These are phyloP conservation scores for Raphanus sativus DNA, from an alignment of 345 rosid genomes.

Conservation along the genomic window DNA sequence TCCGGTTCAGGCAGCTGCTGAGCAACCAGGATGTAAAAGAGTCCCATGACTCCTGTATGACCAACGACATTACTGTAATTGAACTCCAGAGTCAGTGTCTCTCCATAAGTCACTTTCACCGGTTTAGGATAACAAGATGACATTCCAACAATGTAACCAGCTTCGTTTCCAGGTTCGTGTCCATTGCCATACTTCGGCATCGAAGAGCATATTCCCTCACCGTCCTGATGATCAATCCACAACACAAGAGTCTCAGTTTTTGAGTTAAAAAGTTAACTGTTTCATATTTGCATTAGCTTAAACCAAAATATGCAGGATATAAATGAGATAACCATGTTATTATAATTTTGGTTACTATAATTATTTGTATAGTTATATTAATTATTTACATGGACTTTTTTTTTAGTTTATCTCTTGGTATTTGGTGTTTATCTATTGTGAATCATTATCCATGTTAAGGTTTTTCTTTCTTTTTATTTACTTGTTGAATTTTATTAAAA, in stretches of 20 bases:
- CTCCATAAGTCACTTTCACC: slow-evolving; percentile 59
- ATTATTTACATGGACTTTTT: too few species aligned
- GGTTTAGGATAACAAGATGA: slow-evolving; percentile 78
- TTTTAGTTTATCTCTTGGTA: too few species aligned
- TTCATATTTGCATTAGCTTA: too few species aligned
- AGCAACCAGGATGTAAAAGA: slow-evolving; percentile 70
- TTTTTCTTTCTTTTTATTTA: too few species aligned
- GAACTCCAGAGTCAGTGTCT: slow-evolving; percentile 62
- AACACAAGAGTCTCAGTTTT: slow-evolving; percentile 11
- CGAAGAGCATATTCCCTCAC: slow-evolving; percentile 60
- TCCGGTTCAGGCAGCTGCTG: slow-evolving; percentile 44
- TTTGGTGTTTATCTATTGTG: too few species aligned
- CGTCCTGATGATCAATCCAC: slow-evolving; percentile 54
- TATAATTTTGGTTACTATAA: too few species aligned
- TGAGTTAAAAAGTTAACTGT: not conserved
- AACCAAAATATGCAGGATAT: too few species aligned
- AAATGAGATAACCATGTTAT: too few species aligned
- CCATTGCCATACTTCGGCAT: slow-evolving; percentile 66
- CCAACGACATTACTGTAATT: slow-evolving; percentile 50
- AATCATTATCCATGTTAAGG: too few species aligned
- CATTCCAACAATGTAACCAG: slow-evolving; percentile 92
- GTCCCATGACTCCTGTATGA: slow-evolving; percentile 89
- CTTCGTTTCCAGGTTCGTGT: slow-evolving; percentile 78
- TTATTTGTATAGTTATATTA: too few species aligned
- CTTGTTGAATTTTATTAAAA: too few species aligned